Evolutionary conservation across 1,284 basidiomycete species (phyloP).

Genomic region (Trichosporon coremiiforme): DNA sequence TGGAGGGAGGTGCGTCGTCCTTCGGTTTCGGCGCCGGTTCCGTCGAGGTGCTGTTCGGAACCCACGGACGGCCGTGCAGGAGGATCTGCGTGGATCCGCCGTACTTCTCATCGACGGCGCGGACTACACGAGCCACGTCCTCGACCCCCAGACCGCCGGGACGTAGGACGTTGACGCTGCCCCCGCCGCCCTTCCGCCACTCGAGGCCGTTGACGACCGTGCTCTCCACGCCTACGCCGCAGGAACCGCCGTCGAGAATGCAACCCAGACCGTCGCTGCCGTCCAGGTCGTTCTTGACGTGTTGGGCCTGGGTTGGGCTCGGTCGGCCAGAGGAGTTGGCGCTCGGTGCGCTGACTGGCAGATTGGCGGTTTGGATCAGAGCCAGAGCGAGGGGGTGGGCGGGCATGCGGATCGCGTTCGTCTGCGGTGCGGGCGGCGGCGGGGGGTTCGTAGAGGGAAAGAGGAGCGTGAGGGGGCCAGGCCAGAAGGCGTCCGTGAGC

Average conservation of each 20-base stretch:
- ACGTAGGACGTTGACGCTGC: slow-evolving; percentile 77
- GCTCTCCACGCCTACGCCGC: slow-evolving; percentile 88
- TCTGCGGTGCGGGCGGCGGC: slow-evolving; percentile 58
- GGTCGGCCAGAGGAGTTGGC: slow-evolving; percentile 95
- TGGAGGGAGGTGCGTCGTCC: slow-evolving; percentile 68
- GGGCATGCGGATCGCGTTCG: slow-evolving; percentile 92
- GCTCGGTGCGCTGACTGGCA: slow-evolving; percentile 90
- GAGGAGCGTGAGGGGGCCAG: slow-evolving; percentile 87
- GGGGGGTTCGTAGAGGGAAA: slow-evolving; percentile 69
- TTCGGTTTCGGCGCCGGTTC: not conserved
- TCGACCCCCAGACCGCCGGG: slow-evolving; percentile 94
- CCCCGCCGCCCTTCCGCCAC: slow-evolving; percentile 62
- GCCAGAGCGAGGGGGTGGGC: slow-evolving; percentile 89
- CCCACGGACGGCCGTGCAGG: slow-evolving; percentile 43
- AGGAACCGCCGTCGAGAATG: slow-evolving; percentile 91
- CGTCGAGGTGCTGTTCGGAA: not conserved
- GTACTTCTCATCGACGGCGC: slow-evolving; percentile 51
- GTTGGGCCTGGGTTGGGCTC: slow-evolving; percentile 86
- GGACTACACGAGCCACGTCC: slow-evolving; percentile 69
- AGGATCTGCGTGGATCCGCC: slow-evolving; percentile 40
- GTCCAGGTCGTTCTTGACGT: slow-evolving; percentile 78
- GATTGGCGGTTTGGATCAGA: slow-evolving; percentile 72
- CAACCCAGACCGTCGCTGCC: slow-evolving; percentile 65
- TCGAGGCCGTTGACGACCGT: slow-evolving; percentile 86
- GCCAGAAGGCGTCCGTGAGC: slow-evolving; percentile 88